phyloP scores from a whole-genome alignment of 148 eudicot species.

The Linanthus parryae region DNA sequence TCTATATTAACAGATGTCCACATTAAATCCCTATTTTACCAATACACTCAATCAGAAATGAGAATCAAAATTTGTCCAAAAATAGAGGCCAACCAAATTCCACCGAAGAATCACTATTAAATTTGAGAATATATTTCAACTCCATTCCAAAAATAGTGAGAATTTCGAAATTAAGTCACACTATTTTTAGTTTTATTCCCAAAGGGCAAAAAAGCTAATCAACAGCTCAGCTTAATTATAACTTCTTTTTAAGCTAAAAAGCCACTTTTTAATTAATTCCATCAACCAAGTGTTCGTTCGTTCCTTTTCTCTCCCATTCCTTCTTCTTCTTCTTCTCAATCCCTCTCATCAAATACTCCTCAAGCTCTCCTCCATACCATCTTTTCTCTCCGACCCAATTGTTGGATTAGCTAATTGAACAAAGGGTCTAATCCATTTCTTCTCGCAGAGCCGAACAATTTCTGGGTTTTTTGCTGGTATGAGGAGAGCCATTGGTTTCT shows the following conservation, averaged over 20 bases:
- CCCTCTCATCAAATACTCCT: background rate
- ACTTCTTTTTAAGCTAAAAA: background rate
- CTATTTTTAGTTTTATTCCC: too few species aligned
- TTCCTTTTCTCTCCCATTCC: slow-evolving; percentile 21
- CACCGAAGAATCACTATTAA: too few species aligned
- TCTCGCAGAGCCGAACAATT: background rate
- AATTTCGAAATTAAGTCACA: too few species aligned
- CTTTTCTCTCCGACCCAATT: slow-evolving; percentile 2
- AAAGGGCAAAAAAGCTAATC: slow-evolving; percentile 2
- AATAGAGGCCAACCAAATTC: too few species aligned
- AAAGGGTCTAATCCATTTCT: background rate
- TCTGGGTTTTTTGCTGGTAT: background rate
- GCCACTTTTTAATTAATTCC: background rate
- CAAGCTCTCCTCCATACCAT: background rate
- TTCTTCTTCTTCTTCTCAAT: slow-evolving; percentile 6
- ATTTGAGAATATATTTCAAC: too few species aligned
- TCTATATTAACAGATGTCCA: too few species aligned
- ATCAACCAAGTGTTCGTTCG: slow-evolving; percentile 32
- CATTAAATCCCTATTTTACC: too few species aligned
- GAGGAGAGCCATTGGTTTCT: background rate
- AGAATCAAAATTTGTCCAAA: too few species aligned
- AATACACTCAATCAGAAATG: too few species aligned
- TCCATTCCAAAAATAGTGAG: too few species aligned
- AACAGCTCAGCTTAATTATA: background rate
- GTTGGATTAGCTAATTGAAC: background rate